These are phyloP conservation scores for Acacia concinna DNA, from an alignment of 331 rosid genomes.

Conservation along the genomic window DNA sequence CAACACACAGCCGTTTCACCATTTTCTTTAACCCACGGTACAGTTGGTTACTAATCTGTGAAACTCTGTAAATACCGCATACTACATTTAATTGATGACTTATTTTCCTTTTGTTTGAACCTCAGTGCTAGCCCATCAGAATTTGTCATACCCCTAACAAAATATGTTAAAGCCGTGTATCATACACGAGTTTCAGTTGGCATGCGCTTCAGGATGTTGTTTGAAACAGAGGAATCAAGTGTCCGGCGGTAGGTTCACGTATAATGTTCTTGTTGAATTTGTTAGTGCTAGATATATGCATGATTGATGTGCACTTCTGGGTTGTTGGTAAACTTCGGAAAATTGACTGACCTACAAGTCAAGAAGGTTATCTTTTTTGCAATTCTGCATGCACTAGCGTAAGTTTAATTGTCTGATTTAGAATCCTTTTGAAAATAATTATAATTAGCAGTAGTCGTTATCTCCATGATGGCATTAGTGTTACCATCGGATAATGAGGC, in stretches of 20 bases:
- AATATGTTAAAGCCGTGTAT: constrained; percentile 61
- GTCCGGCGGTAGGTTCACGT: constrained; percentile 74
- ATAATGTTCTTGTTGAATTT: not conserved
- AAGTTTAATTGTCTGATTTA: not conserved
- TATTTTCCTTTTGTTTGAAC: not conserved
- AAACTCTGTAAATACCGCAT: not conserved
- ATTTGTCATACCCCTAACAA: constrained; percentile 50
- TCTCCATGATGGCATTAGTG: not conserved
- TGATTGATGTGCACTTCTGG: constrained; percentile 8
- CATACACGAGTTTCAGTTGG: constrained; percentile 96
- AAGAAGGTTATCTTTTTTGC: not conserved
- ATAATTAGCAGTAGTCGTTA: not conserved
- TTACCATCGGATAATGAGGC: constrained; percentile 5
- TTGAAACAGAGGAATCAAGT: constrained; percentile 98
- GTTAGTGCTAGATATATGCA: not conserved
- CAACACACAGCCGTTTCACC: constrained; percentile 68
- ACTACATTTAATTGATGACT: not conserved
- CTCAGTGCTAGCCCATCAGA: constrained; percentile 57
- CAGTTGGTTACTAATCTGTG: constrained; percentile 6
- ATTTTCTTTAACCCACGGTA: constrained; percentile 58
- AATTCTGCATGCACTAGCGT: not conserved
- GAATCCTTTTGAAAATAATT: not conserved
- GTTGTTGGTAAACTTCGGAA: constrained; percentile 1
- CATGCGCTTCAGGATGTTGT: constrained; percentile 98
- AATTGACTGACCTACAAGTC: constrained; percentile 6